A percentile compares a stretch with the other conserved stretches of the same genome.
These are phyloP conservation scores for Aspergillus awamori DNA, from an alignment of 2,329 filamentous ascomycete species.

Conservation along the genomic window DNA sequence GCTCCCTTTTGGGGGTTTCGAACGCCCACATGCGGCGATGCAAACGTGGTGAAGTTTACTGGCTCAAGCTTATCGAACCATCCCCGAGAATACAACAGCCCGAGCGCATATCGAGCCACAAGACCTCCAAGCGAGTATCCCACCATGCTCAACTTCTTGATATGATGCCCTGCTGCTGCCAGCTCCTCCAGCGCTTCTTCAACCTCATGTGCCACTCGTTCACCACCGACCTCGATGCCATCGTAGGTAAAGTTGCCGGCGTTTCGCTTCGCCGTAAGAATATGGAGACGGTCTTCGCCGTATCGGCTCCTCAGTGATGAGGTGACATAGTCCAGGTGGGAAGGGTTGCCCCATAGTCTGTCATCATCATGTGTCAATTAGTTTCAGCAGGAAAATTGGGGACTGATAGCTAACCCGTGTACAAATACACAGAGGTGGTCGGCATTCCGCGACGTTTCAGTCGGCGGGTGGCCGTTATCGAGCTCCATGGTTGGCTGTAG, in stretches of 20 bases:
- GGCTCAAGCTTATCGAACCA: constrained; percentile 78
- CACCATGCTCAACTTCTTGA: constrained; percentile 81
- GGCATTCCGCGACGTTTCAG: constrained; percentile 28
- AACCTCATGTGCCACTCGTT: constrained; percentile 66
- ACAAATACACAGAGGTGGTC: constrained; percentile 65
- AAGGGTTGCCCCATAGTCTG: constrained; percentile 64
- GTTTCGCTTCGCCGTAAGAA: constrained; percentile 60
- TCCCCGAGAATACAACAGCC: constrained; percentile 78
- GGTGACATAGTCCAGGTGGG: constrained; percentile 59
- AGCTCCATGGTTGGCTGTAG: constrained; percentile 11
- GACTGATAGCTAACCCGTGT: constrained; percentile 55
- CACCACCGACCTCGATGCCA: constrained; percentile 69
- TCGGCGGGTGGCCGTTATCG: constrained; percentile 5
- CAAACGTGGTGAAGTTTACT: constrained; percentile 93
- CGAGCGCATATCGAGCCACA: constrained; percentile 82
- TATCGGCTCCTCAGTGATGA: constrained; percentile 55
- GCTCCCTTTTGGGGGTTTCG: constrained; percentile 68
- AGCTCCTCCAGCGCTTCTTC: constrained; percentile 60
- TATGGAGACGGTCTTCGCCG: constrained; percentile 55
- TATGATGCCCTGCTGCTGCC: constrained; percentile 65
- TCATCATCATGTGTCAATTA: neutral
- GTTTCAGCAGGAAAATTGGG: neutral
- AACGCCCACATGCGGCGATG: constrained; percentile 79
- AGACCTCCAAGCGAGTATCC: constrained; percentile 91
- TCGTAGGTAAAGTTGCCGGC: constrained; percentile 64